Percentiles rank a stretch among this genome's conserved stretches.
Conservation (phyloP, 805 yeast genomes). For the Sporopachydermia quercuum region DNA sequence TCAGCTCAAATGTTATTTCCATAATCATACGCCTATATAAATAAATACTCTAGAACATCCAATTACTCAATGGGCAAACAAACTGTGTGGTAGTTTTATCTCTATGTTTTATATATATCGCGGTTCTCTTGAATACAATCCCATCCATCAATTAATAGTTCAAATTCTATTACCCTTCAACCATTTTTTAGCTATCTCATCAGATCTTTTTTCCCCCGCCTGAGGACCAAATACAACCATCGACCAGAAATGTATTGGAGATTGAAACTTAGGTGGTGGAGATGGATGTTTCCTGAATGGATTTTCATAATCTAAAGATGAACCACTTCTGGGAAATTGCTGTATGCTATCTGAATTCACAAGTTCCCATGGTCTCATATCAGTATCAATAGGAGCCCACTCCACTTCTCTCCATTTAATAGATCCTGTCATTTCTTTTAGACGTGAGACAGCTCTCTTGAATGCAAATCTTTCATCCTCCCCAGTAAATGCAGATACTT, state of each 20-base stretch:
- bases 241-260: conserved; percentile 47
- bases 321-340: conserved; percentile 9
- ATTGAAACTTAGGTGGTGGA: conserved; percentile 26
- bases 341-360: conserved; percentile 8
- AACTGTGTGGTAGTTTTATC: no score
- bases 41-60: no score
- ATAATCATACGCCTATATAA: no score
- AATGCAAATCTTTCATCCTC: conserved; percentile 67
- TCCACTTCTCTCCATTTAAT: conserved; percentile 32
- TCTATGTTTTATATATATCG: no score
- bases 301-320: conserved; percentile 7
- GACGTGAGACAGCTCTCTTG: conserved; percentile 53
- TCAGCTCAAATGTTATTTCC: no score
- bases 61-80: no score
- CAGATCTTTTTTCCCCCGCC: conserved; percentile 29
- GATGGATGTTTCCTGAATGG: not conserved
- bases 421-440: conserved; percentile 43
- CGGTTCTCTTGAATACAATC: no score
- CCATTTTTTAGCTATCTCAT: conserved; percentile 43
- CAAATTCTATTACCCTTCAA: conserved; percentile 24
- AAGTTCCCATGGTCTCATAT: conserved; percentile 46
- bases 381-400: conserved; percentile 40
- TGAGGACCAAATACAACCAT: conserved; percentile 43
- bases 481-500: conserved; percentile 48
- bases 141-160: no score